These are phyloP conservation scores for Globisporangium paroecandrum DNA, from an alignment of 352 stramenopile species.

Conservation along the genomic window DNA sequence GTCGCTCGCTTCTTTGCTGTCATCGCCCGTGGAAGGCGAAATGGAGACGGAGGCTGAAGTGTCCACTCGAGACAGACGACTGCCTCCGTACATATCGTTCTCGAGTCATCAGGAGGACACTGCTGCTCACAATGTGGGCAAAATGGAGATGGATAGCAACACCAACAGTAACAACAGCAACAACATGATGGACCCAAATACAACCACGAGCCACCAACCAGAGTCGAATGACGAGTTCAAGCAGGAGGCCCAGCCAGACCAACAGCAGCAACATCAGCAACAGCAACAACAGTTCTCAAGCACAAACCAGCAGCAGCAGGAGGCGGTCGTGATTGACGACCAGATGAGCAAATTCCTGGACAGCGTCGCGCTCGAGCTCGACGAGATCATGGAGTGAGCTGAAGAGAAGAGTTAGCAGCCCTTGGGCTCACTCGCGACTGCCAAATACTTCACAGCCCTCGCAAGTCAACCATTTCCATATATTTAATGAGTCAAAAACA, in stretches of 20 bases:
- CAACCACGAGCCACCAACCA: background rate
- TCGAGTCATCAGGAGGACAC: background rate
- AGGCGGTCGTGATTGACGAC: slow-evolving; percentile 39
- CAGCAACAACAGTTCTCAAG: slow-evolving; percentile 1
- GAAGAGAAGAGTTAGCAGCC: background rate
- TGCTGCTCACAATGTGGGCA: background rate
- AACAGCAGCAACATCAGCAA: background rate
- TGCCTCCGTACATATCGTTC: background rate
- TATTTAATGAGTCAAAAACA: background rate
- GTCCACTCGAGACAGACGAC: background rate
- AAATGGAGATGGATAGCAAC: background rate
- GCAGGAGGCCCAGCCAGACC: background rate
- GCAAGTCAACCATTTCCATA: background rate
- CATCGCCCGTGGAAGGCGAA: background rate
- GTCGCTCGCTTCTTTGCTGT: slow-evolving; percentile 6
- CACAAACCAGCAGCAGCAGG: background rate
- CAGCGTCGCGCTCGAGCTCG: slow-evolving; percentile 74
- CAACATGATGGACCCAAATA: background rate
- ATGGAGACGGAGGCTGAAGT: background rate
- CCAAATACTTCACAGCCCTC: too few relatives aligned
- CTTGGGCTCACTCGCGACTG: too few relatives aligned
- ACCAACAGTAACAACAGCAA: background rate
- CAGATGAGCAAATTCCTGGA: slow-evolving; percentile 83
- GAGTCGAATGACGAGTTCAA: background rate
- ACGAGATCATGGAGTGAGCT: slow-evolving; percentile 68